Evolutionary conservation across 805 yeast genomes (phyloP).

Genomic region (Vanderwaltozyma verrucispora): DNA sequence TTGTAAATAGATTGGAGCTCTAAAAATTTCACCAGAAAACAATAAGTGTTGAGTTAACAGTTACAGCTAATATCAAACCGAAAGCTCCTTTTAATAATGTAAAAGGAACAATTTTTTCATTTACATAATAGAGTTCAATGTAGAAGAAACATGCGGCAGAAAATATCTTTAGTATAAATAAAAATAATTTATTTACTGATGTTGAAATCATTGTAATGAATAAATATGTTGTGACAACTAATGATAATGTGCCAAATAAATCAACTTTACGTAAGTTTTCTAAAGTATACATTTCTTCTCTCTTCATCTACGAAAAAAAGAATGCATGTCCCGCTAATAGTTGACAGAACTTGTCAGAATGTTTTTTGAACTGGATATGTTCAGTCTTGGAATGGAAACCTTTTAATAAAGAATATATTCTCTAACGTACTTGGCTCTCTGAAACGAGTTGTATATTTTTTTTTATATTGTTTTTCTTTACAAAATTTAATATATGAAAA

Average conservation of each 20-base stretch:
- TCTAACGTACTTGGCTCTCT: too few relatives aligned
- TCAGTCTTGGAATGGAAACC: too few relatives aligned
- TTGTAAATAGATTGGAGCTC: slow-evolving; percentile 48
- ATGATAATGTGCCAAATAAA: slow-evolving; percentile 50
- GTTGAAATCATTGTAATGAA: slow-evolving; percentile 25
- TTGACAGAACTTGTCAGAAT: too few relatives aligned
- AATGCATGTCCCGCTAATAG: too few relatives aligned
- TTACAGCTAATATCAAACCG: slow-evolving; percentile 41
- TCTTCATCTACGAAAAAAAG: too few relatives aligned
- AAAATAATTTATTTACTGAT: neutral
- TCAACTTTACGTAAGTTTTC: slow-evolving; percentile 51
- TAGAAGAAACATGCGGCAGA: slow-evolving; percentile 30
- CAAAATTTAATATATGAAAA: too few relatives aligned
- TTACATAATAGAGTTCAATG: slow-evolving; percentile 27
- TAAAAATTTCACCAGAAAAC: slow-evolving; percentile 43
- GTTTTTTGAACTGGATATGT: too few relatives aligned
- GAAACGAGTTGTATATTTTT: too few relatives aligned
- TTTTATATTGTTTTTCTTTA: too few relatives aligned
- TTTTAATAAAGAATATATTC: too few relatives aligned
- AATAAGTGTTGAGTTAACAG: slow-evolving; percentile 34
- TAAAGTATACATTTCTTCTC: slow-evolving; percentile 34
- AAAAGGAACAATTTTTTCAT: slow-evolving; percentile 53
- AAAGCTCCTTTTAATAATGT: slow-evolving; percentile 43
- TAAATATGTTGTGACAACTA: slow-evolving; percentile 34
- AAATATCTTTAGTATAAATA: slow-evolving; percentile 7